Evolutionary conservation across 2,329 filamentous ascomycete species (phyloP).

Genomic region (Penicillium janthinellum): DNA sequence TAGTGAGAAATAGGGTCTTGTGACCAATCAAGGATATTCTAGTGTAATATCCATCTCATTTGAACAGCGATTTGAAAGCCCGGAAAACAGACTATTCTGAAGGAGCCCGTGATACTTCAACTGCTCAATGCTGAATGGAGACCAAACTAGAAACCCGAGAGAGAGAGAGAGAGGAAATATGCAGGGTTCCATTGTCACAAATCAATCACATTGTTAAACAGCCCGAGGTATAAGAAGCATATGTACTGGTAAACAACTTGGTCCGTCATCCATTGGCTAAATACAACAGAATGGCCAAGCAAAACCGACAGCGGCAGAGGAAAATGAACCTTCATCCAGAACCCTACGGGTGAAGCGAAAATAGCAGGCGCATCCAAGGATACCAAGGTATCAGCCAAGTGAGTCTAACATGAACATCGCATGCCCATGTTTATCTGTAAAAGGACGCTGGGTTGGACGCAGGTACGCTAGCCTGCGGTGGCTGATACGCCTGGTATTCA

Average conservation of each 20-base stretch:
- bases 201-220: constrained; percentile 7
- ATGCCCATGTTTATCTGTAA: constrained; percentile 35
- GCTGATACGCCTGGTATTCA: constrained; percentile 43
- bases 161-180: neutral
- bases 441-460: constrained; percentile 43
- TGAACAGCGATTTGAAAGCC: too few relatives aligned
- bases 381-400: neutral
- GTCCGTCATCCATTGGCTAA: constrained; percentile 16
- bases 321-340: neutral
- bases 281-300: constrained; percentile 11
- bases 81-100: too few relatives aligned
- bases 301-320: constrained; percentile 3
- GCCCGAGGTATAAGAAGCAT: constrained; percentile 17
- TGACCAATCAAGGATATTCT: too few relatives aligned
- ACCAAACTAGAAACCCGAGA: neutral
- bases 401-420: neutral
- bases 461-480: constrained; percentile 32
- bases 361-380: neutral
- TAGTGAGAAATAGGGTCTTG: too few relatives aligned
- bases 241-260: constrained; percentile 23
- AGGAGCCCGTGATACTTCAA: too few relatives aligned
- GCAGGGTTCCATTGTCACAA: neutral
- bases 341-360: neutral
- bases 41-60: too few relatives aligned
- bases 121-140: neutral